Base-by-base conservation (phyloP, 257 asterid species). In the Primulina huaijiensis region DNA sequence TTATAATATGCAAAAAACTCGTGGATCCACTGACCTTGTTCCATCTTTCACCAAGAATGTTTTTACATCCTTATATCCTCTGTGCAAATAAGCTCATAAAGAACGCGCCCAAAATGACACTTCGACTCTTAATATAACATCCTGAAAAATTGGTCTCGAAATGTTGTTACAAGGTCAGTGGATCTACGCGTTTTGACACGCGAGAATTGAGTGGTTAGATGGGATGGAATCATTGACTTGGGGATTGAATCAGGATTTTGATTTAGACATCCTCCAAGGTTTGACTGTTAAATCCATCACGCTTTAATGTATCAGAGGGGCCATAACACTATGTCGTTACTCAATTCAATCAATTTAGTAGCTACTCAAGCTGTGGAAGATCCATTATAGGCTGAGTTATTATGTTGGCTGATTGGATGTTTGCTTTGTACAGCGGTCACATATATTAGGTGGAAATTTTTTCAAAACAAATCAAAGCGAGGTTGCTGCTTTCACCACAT, bases 381-480 rank as follows among this genome's bases (percentile, higher is more conserved):
- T 46, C n/a, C 5, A 16, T 43, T 16, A 25, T 66, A 3, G 7
- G 43, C 53, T 64, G 17, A 33, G 20, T 17, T 34, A 34, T 37
- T 37, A 72, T 73, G 17, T 59, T 71, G 12, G 27, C 75, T 82
- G 68, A 82, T 62, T 71, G 30, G 60, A 64, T 21, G 62, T 72
- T 62, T 40, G 8, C 60, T 67, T 60, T 79, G 57, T 73, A 65
- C 83, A 79, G 84, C 10, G 79, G 74, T 88, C 92, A 43, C 75
- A 77, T 25, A 68, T 72, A 68, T 73, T 88, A 68, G 84, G 90
- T 72, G 98, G 97, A 68, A 67, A 77, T 40, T 92, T 90, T 69
- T 88, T 88, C 6, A 95, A 87, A 86, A 92, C 97, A 27, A 92
- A 92, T 81, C 95, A 84, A 80, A 92, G 97, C 74, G 98, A 92